These are phyloP conservation scores for Agaricus blazei DNA, from an alignment of 768 basidiomycete genomes.

Conservation along the genomic window DNA sequence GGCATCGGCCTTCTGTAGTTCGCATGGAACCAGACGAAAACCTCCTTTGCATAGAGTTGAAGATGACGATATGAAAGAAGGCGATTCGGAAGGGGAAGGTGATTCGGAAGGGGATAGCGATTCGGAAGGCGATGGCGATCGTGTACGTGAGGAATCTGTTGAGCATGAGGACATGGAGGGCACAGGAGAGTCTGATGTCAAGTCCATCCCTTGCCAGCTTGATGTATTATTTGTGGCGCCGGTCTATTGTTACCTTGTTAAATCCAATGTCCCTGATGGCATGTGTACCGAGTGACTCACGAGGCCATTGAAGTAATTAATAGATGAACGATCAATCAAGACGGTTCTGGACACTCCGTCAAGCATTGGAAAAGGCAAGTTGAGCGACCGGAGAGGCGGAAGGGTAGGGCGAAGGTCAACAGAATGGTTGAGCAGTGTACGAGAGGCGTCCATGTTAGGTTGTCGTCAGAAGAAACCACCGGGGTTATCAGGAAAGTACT, in stretches of 20 bases:
- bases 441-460: conserved; percentile 8
- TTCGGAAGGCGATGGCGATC: conserved; percentile 16
- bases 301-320: conserved; percentile 13
- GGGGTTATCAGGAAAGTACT: conserved; percentile 30
- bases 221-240: conserved; percentile 12
- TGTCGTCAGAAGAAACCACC: conserved; percentile 22
- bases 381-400: conserved; percentile 46
- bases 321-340: conserved; percentile 11
- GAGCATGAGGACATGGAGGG: not conserved
- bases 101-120: too few species aligned
- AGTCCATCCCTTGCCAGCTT: conserved; percentile 13
- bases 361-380: conserved; percentile 23
- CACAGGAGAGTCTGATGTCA: not conserved
- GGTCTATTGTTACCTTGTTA: not conserved
- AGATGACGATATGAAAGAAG: conserved; percentile 11
- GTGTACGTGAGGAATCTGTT: conserved; percentile 8
- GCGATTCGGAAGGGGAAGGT: not conserved
- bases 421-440: not conserved
- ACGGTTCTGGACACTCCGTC: conserved; percentile 12
- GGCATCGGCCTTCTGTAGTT: conserved; percentile 50
- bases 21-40: conserved; percentile 42
- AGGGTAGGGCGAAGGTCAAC: conserved; percentile 39
- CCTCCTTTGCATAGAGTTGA: conserved; percentile 16
- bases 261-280: not conserved
- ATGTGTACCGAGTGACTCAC: not conserved